phyloP scores from a whole-genome alignment of 2,329 filamentous ascomycete species.

The Diaporthe citri region DNA sequence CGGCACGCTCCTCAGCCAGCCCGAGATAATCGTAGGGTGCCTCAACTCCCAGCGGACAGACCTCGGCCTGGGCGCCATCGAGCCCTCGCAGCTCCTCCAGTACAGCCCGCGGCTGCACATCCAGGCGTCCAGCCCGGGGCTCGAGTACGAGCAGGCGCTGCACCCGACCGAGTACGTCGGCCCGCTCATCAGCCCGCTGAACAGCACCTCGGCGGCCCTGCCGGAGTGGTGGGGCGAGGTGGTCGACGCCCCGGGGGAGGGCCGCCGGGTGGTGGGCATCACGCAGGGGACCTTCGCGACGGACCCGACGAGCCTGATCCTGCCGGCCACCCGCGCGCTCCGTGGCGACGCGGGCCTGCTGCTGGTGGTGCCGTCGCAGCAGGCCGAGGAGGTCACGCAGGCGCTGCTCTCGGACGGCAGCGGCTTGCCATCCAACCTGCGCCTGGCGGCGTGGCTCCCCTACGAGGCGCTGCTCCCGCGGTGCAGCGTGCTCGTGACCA shows the following conservation, averaged over 20 bases:
- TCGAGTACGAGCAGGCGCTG: slow-evolving; percentile 50
- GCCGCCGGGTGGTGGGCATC: slow-evolving; percentile 49
- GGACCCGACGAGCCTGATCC: slow-evolving; percentile 52
- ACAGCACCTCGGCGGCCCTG: slow-evolving; percentile 37
- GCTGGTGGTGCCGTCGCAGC: slow-evolving; percentile 51
- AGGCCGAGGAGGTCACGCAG: slow-evolving; percentile 45
- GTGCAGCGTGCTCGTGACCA: slow-evolving; percentile 58
- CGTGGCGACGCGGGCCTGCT: slow-evolving; percentile 45
- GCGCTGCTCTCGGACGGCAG: not conserved
- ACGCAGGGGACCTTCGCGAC: slow-evolving; percentile 55
- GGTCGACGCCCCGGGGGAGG: slow-evolving; percentile 40
- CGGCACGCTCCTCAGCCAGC: slow-evolving; percentile 47
- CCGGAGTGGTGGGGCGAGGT: slow-evolving; percentile 51
- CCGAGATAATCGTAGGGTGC: slow-evolving; percentile 45
- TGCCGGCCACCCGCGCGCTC: slow-evolving; percentile 53
- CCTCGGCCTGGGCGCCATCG: slow-evolving; percentile 46
- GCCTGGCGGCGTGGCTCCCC: slow-evolving; percentile 52
- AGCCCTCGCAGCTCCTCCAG: slow-evolving; percentile 48
- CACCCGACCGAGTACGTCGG: slow-evolving; percentile 49
- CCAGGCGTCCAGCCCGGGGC: slow-evolving; percentile 50
- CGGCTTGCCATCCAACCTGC: slow-evolving; percentile 46
- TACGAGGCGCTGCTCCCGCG: slow-evolving; percentile 52
- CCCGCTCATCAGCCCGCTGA: slow-evolving; percentile 48
- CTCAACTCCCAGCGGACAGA: slow-evolving; percentile 48
- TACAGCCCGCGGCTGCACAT: slow-evolving; percentile 55